Conservation (phyloP, 495 filamentous ascomycete species). For the Endocarpon pusillum region DNA sequence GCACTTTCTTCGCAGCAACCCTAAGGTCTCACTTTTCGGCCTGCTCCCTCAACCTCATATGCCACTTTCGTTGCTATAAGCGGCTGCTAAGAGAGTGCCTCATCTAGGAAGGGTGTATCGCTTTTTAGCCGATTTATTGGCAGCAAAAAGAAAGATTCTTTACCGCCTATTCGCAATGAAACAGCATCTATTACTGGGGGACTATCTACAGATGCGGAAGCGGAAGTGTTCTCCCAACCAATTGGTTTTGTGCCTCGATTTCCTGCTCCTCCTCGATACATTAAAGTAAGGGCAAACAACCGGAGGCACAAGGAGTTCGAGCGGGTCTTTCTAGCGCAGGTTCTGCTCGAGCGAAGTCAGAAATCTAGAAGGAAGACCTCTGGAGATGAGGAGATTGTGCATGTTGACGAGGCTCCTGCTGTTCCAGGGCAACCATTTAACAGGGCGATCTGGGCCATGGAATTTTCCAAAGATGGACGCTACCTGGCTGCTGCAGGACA, state of each 20-base stretch:
- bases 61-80: conserved; percentile 3
- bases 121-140: conserved; percentile 85
- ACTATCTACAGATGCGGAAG: conserved; percentile 63
- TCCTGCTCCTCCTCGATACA: conserved; percentile 80
- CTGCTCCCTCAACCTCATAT: not conserved
- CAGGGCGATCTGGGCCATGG: conserved; percentile 71
- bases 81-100: conserved; percentile 4
- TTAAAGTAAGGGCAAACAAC: conserved; percentile 62
- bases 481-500: conserved; percentile 82
- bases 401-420: conserved; percentile 8
- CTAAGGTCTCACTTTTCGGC: not conserved
- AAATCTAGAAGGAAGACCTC: conserved; percentile 3
- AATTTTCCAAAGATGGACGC: conserved; percentile 84
- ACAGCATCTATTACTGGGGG: conserved; percentile 53
- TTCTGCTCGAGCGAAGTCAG: conserved; percentile 45
- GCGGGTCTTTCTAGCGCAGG: conserved; percentile 78
- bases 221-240: conserved; percentile 63
- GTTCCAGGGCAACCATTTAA: conserved; percentile 7
- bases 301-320: conserved; percentile 77
- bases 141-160: conserved; percentile 46
- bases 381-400: conserved; percentile 15
- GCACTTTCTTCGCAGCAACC: not conserved
- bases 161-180: conserved; percentile 41
- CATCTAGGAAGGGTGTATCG: conserved; percentile 60
- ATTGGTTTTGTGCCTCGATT: conserved; percentile 77